Conservation (phyloP, 106 monocot genomes). For the Gastrodia elata region DNA sequence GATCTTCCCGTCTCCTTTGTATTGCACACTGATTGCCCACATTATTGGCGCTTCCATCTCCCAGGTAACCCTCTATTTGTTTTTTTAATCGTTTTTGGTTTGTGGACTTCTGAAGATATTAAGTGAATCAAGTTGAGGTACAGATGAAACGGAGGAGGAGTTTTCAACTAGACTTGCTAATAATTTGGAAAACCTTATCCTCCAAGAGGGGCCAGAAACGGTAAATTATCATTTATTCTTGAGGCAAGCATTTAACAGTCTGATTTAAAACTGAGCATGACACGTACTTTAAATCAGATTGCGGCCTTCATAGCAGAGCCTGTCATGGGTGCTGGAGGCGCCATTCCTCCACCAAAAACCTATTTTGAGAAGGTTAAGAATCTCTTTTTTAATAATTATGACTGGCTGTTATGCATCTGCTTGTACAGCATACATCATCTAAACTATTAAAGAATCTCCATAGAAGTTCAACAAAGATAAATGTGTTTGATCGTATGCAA, state of each 20-base stretch:
- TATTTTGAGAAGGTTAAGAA: conserved; percentile 89
- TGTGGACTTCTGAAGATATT: not conserved
- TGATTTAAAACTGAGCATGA: not conserved
- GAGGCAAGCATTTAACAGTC: not conserved
- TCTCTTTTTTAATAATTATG: not conserved
- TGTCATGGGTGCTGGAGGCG: conserved; percentile 98
- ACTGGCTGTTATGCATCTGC: not conserved
- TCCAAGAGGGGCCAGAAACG: conserved; percentile 96
- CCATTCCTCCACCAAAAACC: conserved; percentile 88
- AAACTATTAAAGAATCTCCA: not conserved
- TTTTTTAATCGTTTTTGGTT: not conserved
- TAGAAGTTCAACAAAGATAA: not conserved
- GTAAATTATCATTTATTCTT: conserved; percentile 18
- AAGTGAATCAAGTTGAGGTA: not conserved
- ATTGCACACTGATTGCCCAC: conserved; percentile 95
- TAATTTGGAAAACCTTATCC: conserved; percentile 88
- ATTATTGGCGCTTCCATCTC: conserved; percentile 93
- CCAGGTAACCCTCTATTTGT: conserved; percentile 45
- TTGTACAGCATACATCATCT: not conserved
- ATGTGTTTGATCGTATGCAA: not conserved
- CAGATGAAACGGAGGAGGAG: conserved; percentile 98
- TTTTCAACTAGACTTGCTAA: conserved; percentile 86
- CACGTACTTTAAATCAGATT: conserved; percentile 41
- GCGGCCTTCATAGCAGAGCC: conserved; percentile 99
- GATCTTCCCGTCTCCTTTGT: conserved; percentile 94